Percentiles rank a stretch among this genome's conserved stretches.
These are phyloP conservation scores for Massariosphaeria phaeospora DNA, from an alignment of 495 filamentous ascomycete species.

Conservation along the genomic window DNA sequence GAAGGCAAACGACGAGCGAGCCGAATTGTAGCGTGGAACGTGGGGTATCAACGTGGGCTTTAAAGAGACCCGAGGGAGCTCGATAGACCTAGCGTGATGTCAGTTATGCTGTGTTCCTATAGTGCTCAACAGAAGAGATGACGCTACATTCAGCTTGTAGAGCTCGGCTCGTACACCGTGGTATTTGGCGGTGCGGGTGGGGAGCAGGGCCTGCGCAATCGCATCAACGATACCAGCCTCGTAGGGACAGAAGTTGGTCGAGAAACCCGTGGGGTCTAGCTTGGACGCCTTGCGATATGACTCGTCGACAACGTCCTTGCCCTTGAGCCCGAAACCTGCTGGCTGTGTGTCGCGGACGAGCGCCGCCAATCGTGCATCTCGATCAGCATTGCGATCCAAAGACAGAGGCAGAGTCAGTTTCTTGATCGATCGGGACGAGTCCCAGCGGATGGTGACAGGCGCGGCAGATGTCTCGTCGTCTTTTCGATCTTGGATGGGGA, in stretches of 20 bases:
- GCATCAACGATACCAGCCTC: slow-evolving; percentile 50
- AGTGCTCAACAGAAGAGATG: not conserved
- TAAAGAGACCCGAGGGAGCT: slow-evolving; percentile 50
- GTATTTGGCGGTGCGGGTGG: slow-evolving; percentile 23
- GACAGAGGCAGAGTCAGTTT: no score
- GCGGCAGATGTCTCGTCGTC: no score
- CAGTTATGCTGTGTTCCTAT: not conserved
- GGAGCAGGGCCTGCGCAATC: slow-evolving; percentile 48
- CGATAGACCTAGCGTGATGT: slow-evolving; percentile 44
- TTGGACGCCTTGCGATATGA: slow-evolving; percentile 50
- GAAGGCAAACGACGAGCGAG: slow-evolving; percentile 53
- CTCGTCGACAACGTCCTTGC: slow-evolving; percentile 48
- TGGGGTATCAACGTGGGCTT: slow-evolving; percentile 54
- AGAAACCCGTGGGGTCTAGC: slow-evolving; percentile 45
- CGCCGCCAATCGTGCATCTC: no score
- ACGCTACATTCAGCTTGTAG: slow-evolving; percentile 54
- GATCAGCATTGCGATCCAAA: no score
- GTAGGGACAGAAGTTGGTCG: slow-evolving; percentile 50
- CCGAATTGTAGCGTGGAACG: slow-evolving; percentile 48
- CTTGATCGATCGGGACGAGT: no score
- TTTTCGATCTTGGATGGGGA: no score
- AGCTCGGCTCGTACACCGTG: slow-evolving; percentile 40
- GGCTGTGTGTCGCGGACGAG: slow-evolving; percentile 42
- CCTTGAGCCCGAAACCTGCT: slow-evolving; percentile 47
- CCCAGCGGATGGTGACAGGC: no score